Evolutionary conservation across 768 basidiomycete genomes (phyloP).

Genomic region (Gyrodon lividus): DNA sequence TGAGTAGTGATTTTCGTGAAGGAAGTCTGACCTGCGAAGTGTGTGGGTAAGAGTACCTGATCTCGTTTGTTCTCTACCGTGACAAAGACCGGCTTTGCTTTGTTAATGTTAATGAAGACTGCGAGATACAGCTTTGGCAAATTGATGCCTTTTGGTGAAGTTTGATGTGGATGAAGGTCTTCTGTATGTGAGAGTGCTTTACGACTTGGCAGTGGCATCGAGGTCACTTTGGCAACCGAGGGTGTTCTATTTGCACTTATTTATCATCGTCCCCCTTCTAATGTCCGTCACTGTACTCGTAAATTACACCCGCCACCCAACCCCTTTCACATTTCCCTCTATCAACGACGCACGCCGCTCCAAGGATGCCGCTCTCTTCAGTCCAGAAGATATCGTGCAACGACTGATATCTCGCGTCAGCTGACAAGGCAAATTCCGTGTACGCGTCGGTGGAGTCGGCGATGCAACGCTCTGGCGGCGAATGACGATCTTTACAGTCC

Average conservation of each 20-base stretch:
- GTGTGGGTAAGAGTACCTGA: conserved; percentile 3
- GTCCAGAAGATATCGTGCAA: conserved; percentile 29
- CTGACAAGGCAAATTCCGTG: not conserved
- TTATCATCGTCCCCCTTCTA: conserved; percentile 6
- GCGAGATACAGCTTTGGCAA: too few species aligned
- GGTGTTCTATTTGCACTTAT: conserved; percentile 15
- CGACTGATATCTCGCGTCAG: conserved; percentile 14
- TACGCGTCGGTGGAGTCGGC: conserved; percentile 17
- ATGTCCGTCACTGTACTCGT: not conserved
- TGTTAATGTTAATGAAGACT: not conserved
- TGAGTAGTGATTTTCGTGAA: not conserved
- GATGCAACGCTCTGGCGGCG: conserved; percentile 17
- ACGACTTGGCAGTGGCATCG: conserved; percentile 16
- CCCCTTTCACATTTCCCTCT: not conserved
- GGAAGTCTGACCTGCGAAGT: not conserved
- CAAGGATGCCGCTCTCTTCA: conserved; percentile 29
- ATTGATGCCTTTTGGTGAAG: not conserved
- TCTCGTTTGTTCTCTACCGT: not conserved
- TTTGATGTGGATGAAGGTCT: not conserved
- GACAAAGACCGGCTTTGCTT: conserved; percentile 10
- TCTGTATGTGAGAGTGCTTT: too few species aligned
- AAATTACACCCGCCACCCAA: conserved; percentile 19
- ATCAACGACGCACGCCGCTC: conserved; percentile 24
- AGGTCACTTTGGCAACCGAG: not conserved
- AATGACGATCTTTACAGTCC: conserved; percentile 11